Evolutionary conservation across 2,329 filamentous ascomycete species (phyloP), one percentile per base, ranked within the genome.

Genomic region (Diaporthe sp.): DNA sequence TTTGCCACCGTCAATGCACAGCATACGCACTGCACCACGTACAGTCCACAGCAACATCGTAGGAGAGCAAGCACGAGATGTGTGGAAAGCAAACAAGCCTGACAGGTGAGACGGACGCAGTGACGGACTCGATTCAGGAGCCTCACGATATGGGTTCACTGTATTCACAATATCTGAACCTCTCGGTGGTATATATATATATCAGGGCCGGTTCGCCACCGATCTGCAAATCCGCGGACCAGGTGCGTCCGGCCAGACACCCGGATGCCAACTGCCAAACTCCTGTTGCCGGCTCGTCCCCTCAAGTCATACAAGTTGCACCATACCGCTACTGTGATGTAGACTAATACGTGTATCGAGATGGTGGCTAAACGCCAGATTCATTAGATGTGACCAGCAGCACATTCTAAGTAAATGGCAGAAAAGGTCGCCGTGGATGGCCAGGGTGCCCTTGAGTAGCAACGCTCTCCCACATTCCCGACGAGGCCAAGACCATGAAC

Each of bases 1-100:
- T 66, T 66, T 35, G 42, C 61, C 61, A 66, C 61, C 30, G 28
- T 40, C 25, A 64, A 45, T 33, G 40, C 40, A 30, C 52, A 30
- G 40, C 40, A 30, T 25, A 30, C 19, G 52, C 52, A 10, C 52
- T 54, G 30, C 52, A 25, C 9, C 25, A 6, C 50, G 50, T 28
- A 15, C 25, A 12, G n/a, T 30, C 30, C 7, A 57, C 54, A 25
- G 6, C n/a, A 40, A 0, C n/a, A 19, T 17, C 33, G 19, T 40
- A 17, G 42, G 13, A 6, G 1, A 47, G n/a, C n/a, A n/a, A n/a
- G n/a, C n/a, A n/a, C n/a, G 17, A 4, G 25, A 40, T 4, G 8
- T 4, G 28, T 19, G 19, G 15, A 57, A 57, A 9, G 7, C n/a
- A 54, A 17, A 15, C 4, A 28, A 2, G 15, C 4, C 9, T 10